A percentile compares a stretch with the other conserved stretches of the same genome.
Conservation (phyloP, 225 moss, liverwort and hornwort species). For the Polytrichum formosum region DNA sequence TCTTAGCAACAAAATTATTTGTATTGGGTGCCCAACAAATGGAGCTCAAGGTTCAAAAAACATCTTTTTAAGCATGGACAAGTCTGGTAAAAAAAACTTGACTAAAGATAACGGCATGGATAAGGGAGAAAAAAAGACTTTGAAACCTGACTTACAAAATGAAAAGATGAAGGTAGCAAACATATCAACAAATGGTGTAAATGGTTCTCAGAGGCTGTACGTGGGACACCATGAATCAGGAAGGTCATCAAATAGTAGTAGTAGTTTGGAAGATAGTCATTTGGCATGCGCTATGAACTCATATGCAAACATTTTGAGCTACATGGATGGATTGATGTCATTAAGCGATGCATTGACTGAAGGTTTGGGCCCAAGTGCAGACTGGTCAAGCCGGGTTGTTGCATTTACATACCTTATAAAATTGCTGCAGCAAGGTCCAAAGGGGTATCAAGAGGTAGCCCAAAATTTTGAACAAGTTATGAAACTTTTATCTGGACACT, state of each 20-base stretch:
- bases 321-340: slow-evolving; percentile 65
- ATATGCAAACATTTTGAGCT: slow-evolving; percentile 31
- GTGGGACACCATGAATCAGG: slow-evolving; percentile 43
- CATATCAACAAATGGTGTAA: slow-evolving; percentile 11
- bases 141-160: slow-evolving; percentile 12
- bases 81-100: slow-evolving; percentile 5
- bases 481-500: slow-evolving; percentile 69
- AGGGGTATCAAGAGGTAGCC: slow-evolving; percentile 61
- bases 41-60: slow-evolving; percentile 16
- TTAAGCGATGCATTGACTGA: slow-evolving; percentile 68
- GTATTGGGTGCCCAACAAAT: slow-evolving; percentile 4
- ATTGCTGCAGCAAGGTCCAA: slow-evolving; percentile 59
- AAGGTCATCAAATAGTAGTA: slow-evolving; percentile 51
- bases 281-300: slow-evolving; percentile 19
- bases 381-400: slow-evolving; percentile 72
- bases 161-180: slow-evolving; percentile 25
- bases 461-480: slow-evolving; percentile 65
- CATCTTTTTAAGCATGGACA: slow-evolving; percentile 8
- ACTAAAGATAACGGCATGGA: slow-evolving; percentile 15
- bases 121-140: slow-evolving; percentile 29
- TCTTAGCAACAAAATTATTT: slow-evolving; percentile 3
- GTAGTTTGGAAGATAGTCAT: slow-evolving; percentile 45
- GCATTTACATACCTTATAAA: slow-evolving; percentile 67
- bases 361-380: slow-evolving; percentile 55
- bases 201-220: slow-evolving; percentile 46